Percentiles rank a stretch among this genome's conserved stretches.
These are phyloP conservation scores for Mycena filopes DNA, from an alignment of 768 basidiomycete species.

Conservation along the genomic window DNA sequence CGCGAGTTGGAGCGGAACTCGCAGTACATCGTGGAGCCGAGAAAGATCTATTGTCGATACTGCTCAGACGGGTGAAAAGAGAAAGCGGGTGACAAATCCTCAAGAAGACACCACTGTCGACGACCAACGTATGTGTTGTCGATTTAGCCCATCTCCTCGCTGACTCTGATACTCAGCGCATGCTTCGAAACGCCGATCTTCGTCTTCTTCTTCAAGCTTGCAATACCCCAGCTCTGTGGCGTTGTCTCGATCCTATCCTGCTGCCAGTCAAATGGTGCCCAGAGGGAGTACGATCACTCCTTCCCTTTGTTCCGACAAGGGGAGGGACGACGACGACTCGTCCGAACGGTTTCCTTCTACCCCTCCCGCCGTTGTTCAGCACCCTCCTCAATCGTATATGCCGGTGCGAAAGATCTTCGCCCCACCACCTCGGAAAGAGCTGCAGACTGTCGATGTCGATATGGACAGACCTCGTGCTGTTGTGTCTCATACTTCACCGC, in stretches of 20 bases:
- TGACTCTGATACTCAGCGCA: slow-evolving; percentile 1
- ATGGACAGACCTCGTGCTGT: slow-evolving; percentile 38
- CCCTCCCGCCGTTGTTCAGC: slow-evolving; percentile 47
- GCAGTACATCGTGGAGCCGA: slow-evolving; percentile 16
- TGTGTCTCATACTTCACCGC: slow-evolving; percentile 32
- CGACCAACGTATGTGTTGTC: slow-evolving; percentile 17
- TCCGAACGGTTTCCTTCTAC: slow-evolving; percentile 65
- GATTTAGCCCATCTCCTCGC: background rate
- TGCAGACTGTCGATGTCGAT: slow-evolving; percentile 50
- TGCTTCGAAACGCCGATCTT: slow-evolving; percentile 31
- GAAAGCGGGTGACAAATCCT: slow-evolving; percentile 37
- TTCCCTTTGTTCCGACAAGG: slow-evolving; percentile 81
- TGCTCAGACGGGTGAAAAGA: slow-evolving; percentile 40
- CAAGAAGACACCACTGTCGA: slow-evolving; percentile 14
- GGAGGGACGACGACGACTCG: slow-evolving; percentile 58
- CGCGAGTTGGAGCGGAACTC: slow-evolving; percentile 14
- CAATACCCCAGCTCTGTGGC: slow-evolving; percentile 28
- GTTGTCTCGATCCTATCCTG: slow-evolving; percentile 35
- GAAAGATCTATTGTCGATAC: slow-evolving; percentile 11
- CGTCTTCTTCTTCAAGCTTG: slow-evolving; percentile 25
- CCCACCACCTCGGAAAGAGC: slow-evolving; percentile 20
- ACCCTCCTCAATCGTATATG: slow-evolving; percentile 12
- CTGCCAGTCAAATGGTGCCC: slow-evolving; percentile 26
- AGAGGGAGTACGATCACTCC: slow-evolving; percentile 59
- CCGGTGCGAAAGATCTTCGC: slow-evolving; percentile 26